phyloP scores from a whole-genome alignment of 306 rosid species.

The Styphnolobium japonicum region DNA sequence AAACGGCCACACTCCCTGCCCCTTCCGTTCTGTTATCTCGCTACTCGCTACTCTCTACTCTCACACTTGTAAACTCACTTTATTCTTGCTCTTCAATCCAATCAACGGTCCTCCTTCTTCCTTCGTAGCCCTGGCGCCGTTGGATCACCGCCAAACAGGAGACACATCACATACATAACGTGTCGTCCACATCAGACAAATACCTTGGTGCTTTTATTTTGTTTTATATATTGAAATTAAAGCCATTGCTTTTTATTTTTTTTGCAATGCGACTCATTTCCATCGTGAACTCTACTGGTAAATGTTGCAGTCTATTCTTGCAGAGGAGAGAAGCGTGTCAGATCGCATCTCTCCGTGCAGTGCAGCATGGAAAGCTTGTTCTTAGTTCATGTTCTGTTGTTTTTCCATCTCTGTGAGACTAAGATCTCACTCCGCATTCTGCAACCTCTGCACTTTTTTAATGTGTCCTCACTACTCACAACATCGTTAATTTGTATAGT shows the following conservation, averaged over 20 bases:
- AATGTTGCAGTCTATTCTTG: background rate
- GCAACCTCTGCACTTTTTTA: background rate
- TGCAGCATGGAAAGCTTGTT: conserved; percentile 13
- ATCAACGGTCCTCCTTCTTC: conserved; percentile 2
- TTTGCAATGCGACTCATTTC: background rate
- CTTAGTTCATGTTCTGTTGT: background rate
- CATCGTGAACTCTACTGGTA: background rate
- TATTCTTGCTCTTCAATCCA: background rate
- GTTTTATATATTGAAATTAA: background rate
- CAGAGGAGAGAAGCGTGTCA: background rate
- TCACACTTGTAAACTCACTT: background rate
- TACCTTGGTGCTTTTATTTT: background rate
- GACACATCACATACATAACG: background rate
- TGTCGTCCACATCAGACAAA: background rate
- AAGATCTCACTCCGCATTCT: background rate
- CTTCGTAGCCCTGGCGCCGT: background rate
- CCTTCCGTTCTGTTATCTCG: background rate
- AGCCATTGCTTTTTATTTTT: background rate
- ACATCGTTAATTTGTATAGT: background rate
- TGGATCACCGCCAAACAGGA: background rate
- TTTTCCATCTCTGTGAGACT: background rate
- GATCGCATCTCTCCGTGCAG: background rate
- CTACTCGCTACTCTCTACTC: background rate
- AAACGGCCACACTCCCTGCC: background rate
- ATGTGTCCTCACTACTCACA: background rate